Percentiles rank a stretch among this genome's conserved stretches.
Conservation (phyloP, 345 rosid species). For the Lumnitzera racemosa region DNA sequence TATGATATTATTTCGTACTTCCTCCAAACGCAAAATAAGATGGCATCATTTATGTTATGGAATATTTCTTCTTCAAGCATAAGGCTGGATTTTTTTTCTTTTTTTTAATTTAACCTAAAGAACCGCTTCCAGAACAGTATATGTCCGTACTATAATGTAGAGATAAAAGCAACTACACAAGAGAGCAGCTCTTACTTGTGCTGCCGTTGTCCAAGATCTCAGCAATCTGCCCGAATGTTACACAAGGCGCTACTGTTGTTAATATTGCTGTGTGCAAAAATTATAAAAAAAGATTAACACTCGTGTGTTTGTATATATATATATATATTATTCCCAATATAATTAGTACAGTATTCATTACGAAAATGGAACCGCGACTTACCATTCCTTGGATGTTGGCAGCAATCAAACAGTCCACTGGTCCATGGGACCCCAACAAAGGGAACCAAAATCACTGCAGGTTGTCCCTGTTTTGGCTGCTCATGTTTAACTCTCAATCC, state of each 20-base stretch:
- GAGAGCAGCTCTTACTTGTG: slow-evolving; percentile 1
- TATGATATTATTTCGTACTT: too few relatives aligned
- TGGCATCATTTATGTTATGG: too few relatives aligned
- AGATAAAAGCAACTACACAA: neutral
- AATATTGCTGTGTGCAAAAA: neutral
- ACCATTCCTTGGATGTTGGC: slow-evolving; percentile 13
- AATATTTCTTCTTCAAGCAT: too few relatives aligned
- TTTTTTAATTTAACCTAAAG: too few relatives aligned
- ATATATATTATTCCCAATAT: too few relatives aligned
- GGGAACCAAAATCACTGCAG: slow-evolving; percentile 4
- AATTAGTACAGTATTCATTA: too few relatives aligned
- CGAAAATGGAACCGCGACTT: too few relatives aligned
- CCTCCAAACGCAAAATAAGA: too few relatives aligned
- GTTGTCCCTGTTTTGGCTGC: slow-evolving; percentile 3
- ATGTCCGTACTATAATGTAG: too few relatives aligned
- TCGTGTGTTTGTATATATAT: too few relatives aligned
- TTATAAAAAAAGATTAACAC: neutral
- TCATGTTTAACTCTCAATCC: too few relatives aligned
- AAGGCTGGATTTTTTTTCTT: too few relatives aligned
- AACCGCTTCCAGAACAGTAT: neutral
- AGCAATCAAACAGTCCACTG: slow-evolving; percentile 14
- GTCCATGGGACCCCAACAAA: slow-evolving; percentile 10
- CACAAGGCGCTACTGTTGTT: slow-evolving; percentile 6
- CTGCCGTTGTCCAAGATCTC: slow-evolving; percentile 9
- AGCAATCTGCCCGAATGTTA: slow-evolving; percentile 11